Base-by-base conservation (phyloP, 2,329 filamentous ascomycete species). In the Monilinia fructigena region DNA sequence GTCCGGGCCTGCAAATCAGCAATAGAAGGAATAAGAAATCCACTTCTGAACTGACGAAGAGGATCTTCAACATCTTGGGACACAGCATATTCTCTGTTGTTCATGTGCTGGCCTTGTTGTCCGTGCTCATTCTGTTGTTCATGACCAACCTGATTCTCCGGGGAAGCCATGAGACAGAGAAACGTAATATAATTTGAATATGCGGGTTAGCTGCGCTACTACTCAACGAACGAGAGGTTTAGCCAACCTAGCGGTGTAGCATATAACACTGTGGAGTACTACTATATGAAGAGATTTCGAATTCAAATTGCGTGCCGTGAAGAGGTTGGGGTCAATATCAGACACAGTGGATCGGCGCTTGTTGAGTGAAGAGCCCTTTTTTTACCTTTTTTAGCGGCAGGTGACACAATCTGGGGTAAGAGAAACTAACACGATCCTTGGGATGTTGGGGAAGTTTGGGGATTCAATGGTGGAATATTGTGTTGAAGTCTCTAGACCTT, bases 1-100 rank as follows among this genome's bases (percentile, higher is more conserved):
- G 67, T 69, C 35, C 69, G 68, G 69, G 89, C 85, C 75, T 83
- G 87, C 66, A 96, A 77, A 55, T 93, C 90, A 7, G 79, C 81
- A 75, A 87, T 91, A 12, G 89, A 89, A 0, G 93, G 93, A 54
- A 96, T 87, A 63, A 89, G 82, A 76, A 95, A 97, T 72, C 94
- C 84, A 23, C 85, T 78, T 28, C 91, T 85, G 60, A 91, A 81
- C 67, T 82, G 79, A 31, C 78, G 78, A 45, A 92, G 78, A n/a
- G 81, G 77, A 74, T 92, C 89, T 71, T 85, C 79, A 0, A 78
- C 77, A 76, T 92, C 89, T 14, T 91, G 80, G 62, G 69, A 68
- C 60, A 70, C 67, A 59, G 74, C 74, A 74, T 75, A 71, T 55
- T 73, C 74, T 74, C 69, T 72, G 61, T 66, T 71, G 67, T 61